Percentiles rank a stretch among this genome's conserved stretches.
Evolutionary conservation across 345 rosid genomes (phyloP).

Genomic region (Hibiscus mutabilis): DNA sequence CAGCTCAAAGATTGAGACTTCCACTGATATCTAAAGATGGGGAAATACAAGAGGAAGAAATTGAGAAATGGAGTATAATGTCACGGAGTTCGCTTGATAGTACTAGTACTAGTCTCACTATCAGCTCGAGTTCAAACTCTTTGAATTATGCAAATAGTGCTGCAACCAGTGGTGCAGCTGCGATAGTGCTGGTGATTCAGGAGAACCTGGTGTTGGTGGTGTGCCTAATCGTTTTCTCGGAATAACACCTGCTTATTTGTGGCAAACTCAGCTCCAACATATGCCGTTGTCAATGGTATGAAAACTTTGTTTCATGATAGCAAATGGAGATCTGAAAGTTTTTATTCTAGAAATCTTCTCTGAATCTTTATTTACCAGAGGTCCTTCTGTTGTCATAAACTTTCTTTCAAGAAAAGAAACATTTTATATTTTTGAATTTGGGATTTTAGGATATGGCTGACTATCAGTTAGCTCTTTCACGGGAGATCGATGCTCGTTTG

Average conservation of each 20-base stretch:
- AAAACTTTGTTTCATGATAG: not conserved
- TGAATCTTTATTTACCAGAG: not conserved
- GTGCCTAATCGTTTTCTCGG: constrained; percentile 91
- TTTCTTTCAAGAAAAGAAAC: not conserved
- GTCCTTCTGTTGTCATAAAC: constrained; percentile 1
- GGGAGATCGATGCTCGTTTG: constrained; percentile 77
- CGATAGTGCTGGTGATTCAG: constrained; percentile 40
- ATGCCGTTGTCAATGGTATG: constrained; percentile 57
- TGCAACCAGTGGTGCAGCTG: constrained; percentile 39
- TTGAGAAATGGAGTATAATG: constrained; percentile 81
- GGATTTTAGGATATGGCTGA: constrained; percentile 69
- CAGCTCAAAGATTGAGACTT: constrained; percentile 88
- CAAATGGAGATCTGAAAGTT: not conserved
- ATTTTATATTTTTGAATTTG: not conserved
- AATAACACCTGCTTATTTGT: constrained; percentile 75
- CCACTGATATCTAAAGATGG: constrained; percentile 92
- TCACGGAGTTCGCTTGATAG: constrained; percentile 89
- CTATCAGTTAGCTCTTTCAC: constrained; percentile 70
- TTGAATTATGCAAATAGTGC: constrained; percentile 49
- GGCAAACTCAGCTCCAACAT: constrained; percentile 81
- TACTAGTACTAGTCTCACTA: constrained; percentile 58
- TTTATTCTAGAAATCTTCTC: not conserved
- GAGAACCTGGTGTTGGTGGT: constrained; percentile 67
- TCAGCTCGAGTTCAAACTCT: constrained; percentile 73
- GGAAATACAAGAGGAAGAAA: constrained; percentile 86